Base-by-base conservation (phyloP, 2,329 filamentous ascomycete genomes). In the Geosmithia morbida region DNA sequence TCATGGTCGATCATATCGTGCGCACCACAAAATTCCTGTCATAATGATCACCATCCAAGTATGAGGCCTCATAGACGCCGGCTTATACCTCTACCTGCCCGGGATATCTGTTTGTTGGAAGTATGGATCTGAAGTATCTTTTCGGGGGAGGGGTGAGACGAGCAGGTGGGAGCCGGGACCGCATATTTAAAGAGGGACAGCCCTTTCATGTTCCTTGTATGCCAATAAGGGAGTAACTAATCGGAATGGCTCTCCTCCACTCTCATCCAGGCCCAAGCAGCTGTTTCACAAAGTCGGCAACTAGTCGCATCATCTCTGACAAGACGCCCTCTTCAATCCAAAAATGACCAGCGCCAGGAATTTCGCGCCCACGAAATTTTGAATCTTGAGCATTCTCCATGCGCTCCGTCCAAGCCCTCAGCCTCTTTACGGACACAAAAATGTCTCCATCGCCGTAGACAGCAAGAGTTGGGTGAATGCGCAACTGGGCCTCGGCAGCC, bases 391-490 rank as follows among this genome's bases (percentile, higher is more conserved):
- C 17, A 13, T 30, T 59, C 17, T 63, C 60, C 43, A 89, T 63
- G 50, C 68, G 71, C 41, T 66, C 64, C 10, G 69, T 68, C 89
- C 89, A 95, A 1, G 69, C 64, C 11, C 75, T 71, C 54, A 89
- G 67, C 60, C 77, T 85, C 49, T 70, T 73, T 3, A 68, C 68
- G 1, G 80, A 75, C 1, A 85, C 81, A 53, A 96, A 94, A 0
- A 72, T 65, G 60, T 97, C 89, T 3, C 74, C 69, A 46, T 82
- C 77, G 1, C 89, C 90, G 57, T 81, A 94, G 0, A 94, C 62
- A 0, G 78, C 80, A 33, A 95, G 60, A 0, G 83, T 83, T 1
- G 72, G 70, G 55, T 81, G 71, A 2, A 64, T 60, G 1, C 76
- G 63, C 45, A 85, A 65, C 56, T 83, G 79, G 46, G 65, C 62